Percentiles rank a stretch among this genome's conserved stretches.
phyloP scores from a whole-genome alignment of 2,329 filamentous ascomycete species.

The Beauveria caledonica region DNA sequence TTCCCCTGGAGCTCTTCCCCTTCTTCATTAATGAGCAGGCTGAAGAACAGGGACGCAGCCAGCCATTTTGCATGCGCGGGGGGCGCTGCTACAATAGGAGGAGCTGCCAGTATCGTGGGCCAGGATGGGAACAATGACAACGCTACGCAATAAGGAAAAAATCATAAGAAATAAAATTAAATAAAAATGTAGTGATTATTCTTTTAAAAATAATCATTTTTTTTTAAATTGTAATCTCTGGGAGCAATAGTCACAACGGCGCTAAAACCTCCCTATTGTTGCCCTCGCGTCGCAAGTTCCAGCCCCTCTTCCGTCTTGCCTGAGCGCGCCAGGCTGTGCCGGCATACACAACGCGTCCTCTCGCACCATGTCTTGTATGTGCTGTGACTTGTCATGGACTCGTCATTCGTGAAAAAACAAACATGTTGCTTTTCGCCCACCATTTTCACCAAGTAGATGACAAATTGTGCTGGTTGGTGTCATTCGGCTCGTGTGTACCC shows the following conservation, averaged over 20 bases:
- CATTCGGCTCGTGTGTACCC: too few species aligned
- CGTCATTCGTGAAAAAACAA: too few species aligned
- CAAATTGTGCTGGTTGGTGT: too few species aligned
- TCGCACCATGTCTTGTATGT: too few species aligned
- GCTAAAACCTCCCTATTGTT: neutral
- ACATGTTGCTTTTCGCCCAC: too few species aligned
- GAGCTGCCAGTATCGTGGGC: neutral
- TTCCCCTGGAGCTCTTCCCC: too few species aligned
- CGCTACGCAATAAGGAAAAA: neutral
- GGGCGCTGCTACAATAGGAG: neutral
- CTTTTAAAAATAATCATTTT: neutral
- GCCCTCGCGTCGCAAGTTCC: slow-evolving; percentile 2
- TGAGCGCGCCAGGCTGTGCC: neutral
- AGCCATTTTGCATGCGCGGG: neutral
- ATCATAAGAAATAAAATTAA: neutral
- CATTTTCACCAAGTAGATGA: too few species aligned
- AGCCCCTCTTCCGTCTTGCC: neutral
- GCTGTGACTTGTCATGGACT: too few species aligned
- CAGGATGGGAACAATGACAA: neutral
- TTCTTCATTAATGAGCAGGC: neutral
- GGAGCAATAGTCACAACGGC: neutral
- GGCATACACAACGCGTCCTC: neutral
- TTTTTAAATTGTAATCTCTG: neutral
- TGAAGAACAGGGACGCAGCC: neutral
- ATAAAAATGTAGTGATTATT: neutral